Base-by-base conservation (phyloP, 2,329 filamentous ascomycete species). In the Aspergillus amoenus region DNA sequence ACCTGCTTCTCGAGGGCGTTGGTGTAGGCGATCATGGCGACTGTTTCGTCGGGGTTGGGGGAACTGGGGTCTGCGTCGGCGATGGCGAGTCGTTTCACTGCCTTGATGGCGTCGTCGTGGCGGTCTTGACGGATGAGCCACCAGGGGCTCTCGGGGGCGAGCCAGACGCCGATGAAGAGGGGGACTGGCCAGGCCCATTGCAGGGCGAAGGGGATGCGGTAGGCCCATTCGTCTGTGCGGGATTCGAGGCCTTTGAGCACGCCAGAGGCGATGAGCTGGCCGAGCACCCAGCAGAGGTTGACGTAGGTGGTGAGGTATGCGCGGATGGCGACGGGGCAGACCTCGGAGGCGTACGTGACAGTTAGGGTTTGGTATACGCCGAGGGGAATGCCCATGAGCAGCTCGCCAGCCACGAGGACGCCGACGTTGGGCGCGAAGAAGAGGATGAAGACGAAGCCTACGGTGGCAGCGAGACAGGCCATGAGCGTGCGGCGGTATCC, bases 141-240 rank as follows among this genome's bases (percentile, higher is more conserved):
- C 77, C 76, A 78, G 17, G 77, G 77, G 4, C 72, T 78, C 60
- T 80, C 77, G 1, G 78, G 78, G 5, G 77, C 78, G 39, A 79
- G 66, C 12, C 67, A 64, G 37, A 77, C 70, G 5, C 75, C 77
- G 37, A 79, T 65, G 34, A 77, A 64, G 8, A 81, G 72, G 1
- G 79, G 78, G n/a, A 80, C 61, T 0, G 78, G 78, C 76, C 77
- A 80, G 64, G 76, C 77, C 78, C 78, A 79, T 63, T 81, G 79
- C 7, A 81, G 58, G 5, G 73, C 75, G 50, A 78, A 81, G 2
- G 79, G 79, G 48, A 81, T 79, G 7, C 76, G 70, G 63, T 79
- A 81, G 3, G 77, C 73, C 79, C 78, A 81, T 55, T 80, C 61
- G 55, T 79, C 77, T 1, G 63, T 57, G 32, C 77, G 69, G 5